phyloP scores from a whole-genome alignment of 1,139 yeast genomes.

The Pichia sp. region DNA sequence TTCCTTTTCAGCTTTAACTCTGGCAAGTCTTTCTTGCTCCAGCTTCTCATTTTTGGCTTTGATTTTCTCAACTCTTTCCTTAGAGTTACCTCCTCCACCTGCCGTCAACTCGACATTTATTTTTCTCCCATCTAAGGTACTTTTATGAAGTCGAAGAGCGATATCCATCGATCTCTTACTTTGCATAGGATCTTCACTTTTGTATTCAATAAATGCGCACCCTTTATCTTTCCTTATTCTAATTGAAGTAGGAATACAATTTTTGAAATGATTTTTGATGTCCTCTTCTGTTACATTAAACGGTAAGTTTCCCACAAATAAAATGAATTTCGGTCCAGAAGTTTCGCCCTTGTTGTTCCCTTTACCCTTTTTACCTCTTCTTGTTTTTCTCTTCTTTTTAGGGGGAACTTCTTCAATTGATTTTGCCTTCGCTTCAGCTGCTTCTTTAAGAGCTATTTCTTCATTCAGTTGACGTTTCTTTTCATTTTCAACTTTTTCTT shows the following conservation, averaged over 20 bases:
- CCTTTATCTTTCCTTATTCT: constrained; percentile 81
- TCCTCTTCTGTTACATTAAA: constrained; percentile 59
- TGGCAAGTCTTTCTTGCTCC: constrained; percentile 52
- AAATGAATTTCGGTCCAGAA: constrained; percentile 62
- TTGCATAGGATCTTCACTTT: constrained; percentile 47
- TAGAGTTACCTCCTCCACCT: constrained; percentile 95
- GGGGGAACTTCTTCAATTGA: constrained; percentile 26
- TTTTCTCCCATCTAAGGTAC: constrained; percentile 56
- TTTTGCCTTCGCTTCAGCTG: constrained; percentile 8
- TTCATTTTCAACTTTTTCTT: constrained; percentile 24
- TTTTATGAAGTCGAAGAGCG: constrained; percentile 78
- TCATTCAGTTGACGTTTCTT: constrained; percentile 24
- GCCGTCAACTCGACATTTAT: constrained; percentile 94
- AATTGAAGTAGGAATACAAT: constrained; percentile 63
- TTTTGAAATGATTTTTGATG: constrained; percentile 65
- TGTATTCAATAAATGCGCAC: constrained; percentile 85
- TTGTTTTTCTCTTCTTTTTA: constrained; percentile 60
- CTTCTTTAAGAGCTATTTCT: constrained; percentile 15
- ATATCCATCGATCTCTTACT: constrained; percentile 75
- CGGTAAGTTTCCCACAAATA: constrained; percentile 92
- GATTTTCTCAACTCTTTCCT: constrained; percentile 60
- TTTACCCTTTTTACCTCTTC: constrained; percentile 69
- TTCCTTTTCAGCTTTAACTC: constrained; percentile 35
- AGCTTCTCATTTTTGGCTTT: constrained; percentile 71
- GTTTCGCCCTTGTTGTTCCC: constrained; percentile 27